phyloP scores from a whole-genome alignment of 495 filamentous ascomycete genomes.

The Cetradonia linearis region DNA sequence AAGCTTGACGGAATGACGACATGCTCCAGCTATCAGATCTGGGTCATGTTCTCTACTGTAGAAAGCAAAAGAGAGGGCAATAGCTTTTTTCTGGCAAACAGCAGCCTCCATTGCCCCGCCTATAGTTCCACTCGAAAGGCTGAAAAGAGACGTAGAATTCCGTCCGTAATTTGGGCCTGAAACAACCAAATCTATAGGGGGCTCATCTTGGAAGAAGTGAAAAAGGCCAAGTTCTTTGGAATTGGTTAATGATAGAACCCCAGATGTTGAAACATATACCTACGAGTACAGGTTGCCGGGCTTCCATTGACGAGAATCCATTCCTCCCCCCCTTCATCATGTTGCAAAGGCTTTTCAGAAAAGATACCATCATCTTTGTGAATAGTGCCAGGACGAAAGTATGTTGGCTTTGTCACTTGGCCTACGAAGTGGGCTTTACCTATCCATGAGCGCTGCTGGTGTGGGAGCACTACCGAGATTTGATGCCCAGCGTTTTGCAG shows the following conservation, averaged over 20 bases:
- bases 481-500: conserved; percentile 70
- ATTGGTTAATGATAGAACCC: too few relatives aligned
- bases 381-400: conserved; percentile 63
- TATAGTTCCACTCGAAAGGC: conserved; percentile 79
- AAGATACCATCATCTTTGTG: conserved; percentile 58
- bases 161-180: conserved; percentile 90
- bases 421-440: conserved; percentile 93
- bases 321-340: conserved; percentile 57
- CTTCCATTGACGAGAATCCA: conserved; percentile 90
- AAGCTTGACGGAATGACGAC: conserved; percentile 54
- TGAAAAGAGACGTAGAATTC: conserved; percentile 87
- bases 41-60: conserved; percentile 71
- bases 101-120: conserved; percentile 89
- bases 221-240: conserved; percentile 79
- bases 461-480: conserved; percentile 82
- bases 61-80: conserved; percentile 85
- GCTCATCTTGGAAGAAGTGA: conserved; percentile 61
- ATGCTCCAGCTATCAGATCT: conserved; percentile 63
- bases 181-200: conserved; percentile 67
- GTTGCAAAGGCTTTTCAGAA: conserved; percentile 42
- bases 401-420: conserved; percentile 72
- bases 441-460: conserved; percentile 93
- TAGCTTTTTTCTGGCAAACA: conserved; percentile 62
- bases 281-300: conserved; percentile 80
- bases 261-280: too few relatives aligned